These are phyloP conservation scores for Hypseocharis bilobata DNA, from an alignment of 441 rosid genomes.

Conservation along the genomic window DNA sequence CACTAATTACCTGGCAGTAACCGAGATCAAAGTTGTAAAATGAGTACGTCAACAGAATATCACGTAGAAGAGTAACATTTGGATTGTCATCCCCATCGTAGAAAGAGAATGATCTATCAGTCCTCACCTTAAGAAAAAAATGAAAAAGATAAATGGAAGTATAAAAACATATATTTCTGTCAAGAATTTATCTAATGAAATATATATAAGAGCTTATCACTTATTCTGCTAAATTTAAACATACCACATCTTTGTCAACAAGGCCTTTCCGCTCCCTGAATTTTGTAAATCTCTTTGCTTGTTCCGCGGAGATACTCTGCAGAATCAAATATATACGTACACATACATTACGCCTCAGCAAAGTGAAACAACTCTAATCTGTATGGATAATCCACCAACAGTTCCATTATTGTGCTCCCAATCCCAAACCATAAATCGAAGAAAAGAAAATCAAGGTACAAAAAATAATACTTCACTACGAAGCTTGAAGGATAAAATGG, in stretches of 20 bases:
- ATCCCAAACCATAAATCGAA: background rate
- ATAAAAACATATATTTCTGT: background rate
- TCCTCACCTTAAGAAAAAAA: constrained; percentile 65
- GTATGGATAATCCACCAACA: background rate
- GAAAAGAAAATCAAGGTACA: no score
- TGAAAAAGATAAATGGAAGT: constrained; percentile 10
- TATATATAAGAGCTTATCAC: constrained; percentile 10
- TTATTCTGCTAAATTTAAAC: constrained; percentile 20
- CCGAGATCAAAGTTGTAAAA: constrained; percentile 97
- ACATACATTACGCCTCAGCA: constrained; percentile 18
- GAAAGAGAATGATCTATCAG: constrained; percentile 70
- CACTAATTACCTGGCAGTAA: constrained; percentile 77
- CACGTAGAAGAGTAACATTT: constrained; percentile 62
- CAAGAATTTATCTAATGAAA: constrained; percentile 11
- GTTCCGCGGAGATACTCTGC: constrained; percentile 81
- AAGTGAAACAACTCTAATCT: background rate
- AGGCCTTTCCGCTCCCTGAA: constrained; percentile 91
- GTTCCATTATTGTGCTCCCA: background rate
- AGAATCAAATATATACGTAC: constrained; percentile 15
- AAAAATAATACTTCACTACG: background rate
- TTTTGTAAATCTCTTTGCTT: constrained; percentile 84
- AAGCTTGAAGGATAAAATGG: background rate
- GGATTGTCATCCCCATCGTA: constrained; percentile 90
- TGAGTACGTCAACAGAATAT: constrained; percentile 81
- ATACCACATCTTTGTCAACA: constrained; percentile 92